These are phyloP conservation scores for Vachellia collinsii DNA, from an alignment of 306 rosid genomes.

Conservation along the genomic window DNA sequence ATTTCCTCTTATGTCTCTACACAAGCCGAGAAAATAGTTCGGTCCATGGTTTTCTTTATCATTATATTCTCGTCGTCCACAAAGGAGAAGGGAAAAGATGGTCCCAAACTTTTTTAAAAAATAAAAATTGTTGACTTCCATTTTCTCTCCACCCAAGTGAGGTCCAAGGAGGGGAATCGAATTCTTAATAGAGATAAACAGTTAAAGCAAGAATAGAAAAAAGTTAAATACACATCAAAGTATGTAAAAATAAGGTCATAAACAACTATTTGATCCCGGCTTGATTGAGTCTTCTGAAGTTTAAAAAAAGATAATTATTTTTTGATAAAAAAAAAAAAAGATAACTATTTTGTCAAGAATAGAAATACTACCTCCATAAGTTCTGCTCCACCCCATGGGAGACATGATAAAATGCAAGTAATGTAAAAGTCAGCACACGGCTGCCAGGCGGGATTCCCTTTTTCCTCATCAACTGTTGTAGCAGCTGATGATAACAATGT, in stretches of 20 bases:
- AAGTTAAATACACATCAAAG: neutral
- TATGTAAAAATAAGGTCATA: neutral
- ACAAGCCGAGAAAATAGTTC: neutral
- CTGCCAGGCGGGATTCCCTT: conserved; percentile 98
- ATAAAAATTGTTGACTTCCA: neutral
- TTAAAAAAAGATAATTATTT: neutral
- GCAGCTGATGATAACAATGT: conserved; percentile 95
- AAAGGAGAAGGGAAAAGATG: neutral
- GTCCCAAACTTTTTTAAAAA: too few relatives aligned
- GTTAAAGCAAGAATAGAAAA: neutral
- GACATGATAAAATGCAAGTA: conserved; percentile 85
- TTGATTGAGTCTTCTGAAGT: conserved; percentile 8
- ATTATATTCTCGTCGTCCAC: neutral
- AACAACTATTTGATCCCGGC: neutral
- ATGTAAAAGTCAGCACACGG: conserved; percentile 95
- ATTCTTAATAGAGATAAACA: conserved; percentile 7
- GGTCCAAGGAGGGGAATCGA: neutral
- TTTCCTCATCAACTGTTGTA: conserved; percentile 94
- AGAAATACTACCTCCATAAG: conserved; percentile 75
- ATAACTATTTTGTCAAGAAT: conserved; percentile 8
- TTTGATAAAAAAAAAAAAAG: too few relatives aligned
- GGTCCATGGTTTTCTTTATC: neutral
- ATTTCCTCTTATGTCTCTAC: neutral
- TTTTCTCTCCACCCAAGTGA: neutral
- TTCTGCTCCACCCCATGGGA: conserved; percentile 99